phyloP scores from a whole-genome alignment of 1,139 yeast genomes.

The Pichia norvegensis region DNA sequence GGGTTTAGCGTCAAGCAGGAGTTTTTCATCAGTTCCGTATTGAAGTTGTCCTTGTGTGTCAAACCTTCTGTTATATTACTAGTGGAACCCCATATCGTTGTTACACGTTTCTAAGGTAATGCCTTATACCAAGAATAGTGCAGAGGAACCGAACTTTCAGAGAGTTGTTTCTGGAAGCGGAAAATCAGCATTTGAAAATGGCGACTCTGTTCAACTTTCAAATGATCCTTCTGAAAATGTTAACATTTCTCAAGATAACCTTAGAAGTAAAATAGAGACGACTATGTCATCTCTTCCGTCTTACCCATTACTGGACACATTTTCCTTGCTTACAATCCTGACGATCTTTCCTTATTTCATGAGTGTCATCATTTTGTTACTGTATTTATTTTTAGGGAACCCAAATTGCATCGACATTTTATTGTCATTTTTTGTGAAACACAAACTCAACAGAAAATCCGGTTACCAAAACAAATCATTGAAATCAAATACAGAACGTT shows the following conservation, averaged over 20 bases:
- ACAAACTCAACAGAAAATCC: conserved; percentile 17
- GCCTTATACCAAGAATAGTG: background rate
- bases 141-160: background rate
- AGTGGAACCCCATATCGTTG: background rate
- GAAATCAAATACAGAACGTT: background rate
- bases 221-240: background rate
- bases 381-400: conserved; percentile 38
- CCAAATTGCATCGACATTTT: conserved; percentile 38
- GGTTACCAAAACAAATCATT: background rate
- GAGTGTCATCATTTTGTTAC: conserved; percentile 33
- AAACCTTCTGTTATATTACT: too few relatives aligned
- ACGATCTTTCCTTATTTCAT: conserved; percentile 28
- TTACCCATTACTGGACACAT: conserved; percentile 26
- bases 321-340: conserved; percentile 25
- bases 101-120: background rate
- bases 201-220: background rate
- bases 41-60: too few relatives aligned
- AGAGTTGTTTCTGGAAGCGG: background rate
- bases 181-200: background rate
- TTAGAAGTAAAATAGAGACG: background rate
- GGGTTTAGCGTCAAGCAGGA: too few relatives aligned
- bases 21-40: too few relatives aligned
- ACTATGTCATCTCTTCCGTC: conserved; percentile 14
- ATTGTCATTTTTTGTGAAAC: conserved; percentile 30
- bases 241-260: background rate